Evolutionary conservation across 1,284 basidiomycete genomes (phyloP), one percentile per base, ranked within the genome.

Genomic region (Grifola frondosa): DNA sequence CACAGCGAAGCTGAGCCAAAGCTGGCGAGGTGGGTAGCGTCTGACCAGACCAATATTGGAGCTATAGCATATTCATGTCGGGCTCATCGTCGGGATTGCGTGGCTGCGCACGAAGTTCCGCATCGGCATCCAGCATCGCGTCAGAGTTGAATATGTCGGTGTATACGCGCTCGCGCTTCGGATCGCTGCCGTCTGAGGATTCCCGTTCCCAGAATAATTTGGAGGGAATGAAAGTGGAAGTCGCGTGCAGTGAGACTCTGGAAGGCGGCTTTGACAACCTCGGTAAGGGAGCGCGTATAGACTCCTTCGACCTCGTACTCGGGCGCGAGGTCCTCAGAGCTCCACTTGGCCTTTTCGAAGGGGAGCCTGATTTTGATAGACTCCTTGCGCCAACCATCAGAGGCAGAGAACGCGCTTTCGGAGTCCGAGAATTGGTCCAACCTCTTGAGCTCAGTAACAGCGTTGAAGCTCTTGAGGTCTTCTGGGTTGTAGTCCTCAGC

Each of bases 41-140:
- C 54, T 2, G 56, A 58, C 41, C 48, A 52, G n/a, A 52, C 31
- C 41, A 54, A 43, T 9, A 57, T 13, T 0, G 48, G 42, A 15
- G 38, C 39, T 11, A 57, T 20, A 4, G 40, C 50, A 7, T 46
- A 41, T 31, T 54, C 50, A 54, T 9, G 15, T 42, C 19, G 10
- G 15, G 22, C 4, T 19, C 40, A 34, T 52, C 50, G 1, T 13
- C 40, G 2, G 35, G 31, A 9, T 29, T 6, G 12, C 40, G 45
- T 4, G 48, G 40, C 20, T 40, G 21, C 12, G 23, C 21, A 11
- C 32, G 42, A n/a, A 56, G 26, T 25, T 41, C 30, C 8, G 10
- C 44, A 19, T 52, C 24, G 20, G 48, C 57, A 4, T 40, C 40
- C 5, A 51, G 36, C 41, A 54, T 42, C 1, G 47, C 44, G 15